Evolutionary conservation across 805 yeast genomes (phyloP), one percentile per base, ranked within the genome.

Genomic region (Wickerhamomyces ciferrii): DNA sequence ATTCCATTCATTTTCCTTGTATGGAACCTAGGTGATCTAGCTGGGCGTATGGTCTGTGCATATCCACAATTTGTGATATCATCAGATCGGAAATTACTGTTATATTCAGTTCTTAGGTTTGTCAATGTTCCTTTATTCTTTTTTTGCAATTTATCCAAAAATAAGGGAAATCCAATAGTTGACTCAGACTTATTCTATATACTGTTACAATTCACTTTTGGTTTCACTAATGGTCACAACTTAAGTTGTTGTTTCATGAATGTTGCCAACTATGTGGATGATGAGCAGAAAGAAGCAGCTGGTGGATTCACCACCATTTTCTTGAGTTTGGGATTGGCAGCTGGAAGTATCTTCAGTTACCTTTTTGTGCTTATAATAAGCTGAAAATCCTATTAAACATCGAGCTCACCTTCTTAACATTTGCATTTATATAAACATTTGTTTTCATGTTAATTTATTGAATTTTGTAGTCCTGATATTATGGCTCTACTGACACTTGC

Each of bases 1-100:
- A 76, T 88, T 17, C 97, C 98, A 2, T 63, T 89, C 43, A 82
- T 88, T 3, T 89, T 84, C 61, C 68, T 91, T 20, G 62, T 86
- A 15, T 92, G 99, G 99, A 92, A 92, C 63, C 47, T 79, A 14
- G 98, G 98, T 18, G 99, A 92, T 61, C 70, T 94, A 24, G 63
- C 71, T 3, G 97, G 97, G 2, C 72, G 99, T 41, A 61, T 88
- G 5, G 50, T 75, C 32, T 81, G 96, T 72, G 81, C 87, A 2
- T 61, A 56, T 44, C 65, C 68, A 1, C 31, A 50, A 13, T 64
- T 75, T 49, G 75, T 72, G 15, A 66, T 85, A 17, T 55, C 55
- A 11, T 63, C 65, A 29, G 79, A 81, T 17, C 48, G 53, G 6
- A 64, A 60, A 14, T 64, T 86, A 47, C 68, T 87, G 8, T 24